Percentiles rank a stretch among this genome's conserved stretches.
Evolutionary conservation across 1,284 basidiomycete genomes (phyloP).

Genomic region (Melampsora americana): DNA sequence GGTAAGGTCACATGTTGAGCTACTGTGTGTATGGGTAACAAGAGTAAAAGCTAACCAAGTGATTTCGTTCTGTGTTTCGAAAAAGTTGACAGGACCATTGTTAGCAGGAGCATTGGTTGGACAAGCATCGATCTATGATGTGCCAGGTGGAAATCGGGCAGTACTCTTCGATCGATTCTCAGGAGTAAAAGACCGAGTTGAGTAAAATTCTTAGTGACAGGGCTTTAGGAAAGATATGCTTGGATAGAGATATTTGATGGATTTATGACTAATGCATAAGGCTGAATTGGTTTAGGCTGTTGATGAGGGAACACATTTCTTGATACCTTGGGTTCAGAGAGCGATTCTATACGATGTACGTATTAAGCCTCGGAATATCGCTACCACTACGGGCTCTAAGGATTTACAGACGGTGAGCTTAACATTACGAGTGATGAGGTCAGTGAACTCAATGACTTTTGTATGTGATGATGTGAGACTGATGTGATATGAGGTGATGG

Average conservation of each 20-base stretch:
- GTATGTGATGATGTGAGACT: neutral
- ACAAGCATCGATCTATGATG: slow-evolving; percentile 55
- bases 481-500: neutral
- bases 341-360: slow-evolving; percentile 97
- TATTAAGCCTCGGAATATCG: slow-evolving; percentile 96
- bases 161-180: slow-evolving; percentile 98
- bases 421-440: slow-evolving; percentile 87
- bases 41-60: too few relatives aligned
- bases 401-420: slow-evolving; percentile 96
- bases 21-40: too few relatives aligned
- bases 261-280: neutral
- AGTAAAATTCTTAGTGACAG: slow-evolving; percentile 45
- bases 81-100: slow-evolving; percentile 51
- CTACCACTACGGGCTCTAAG: slow-evolving; percentile 91
- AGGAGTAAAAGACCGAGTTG: slow-evolving; percentile 76
- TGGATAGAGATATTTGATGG: neutral
- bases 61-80: neutral
- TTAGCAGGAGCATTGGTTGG: slow-evolving; percentile 53
- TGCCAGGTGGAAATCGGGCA: slow-evolving; percentile 63
- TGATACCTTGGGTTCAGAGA: slow-evolving; percentile 89
- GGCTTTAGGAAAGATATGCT: neutral
- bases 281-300: slow-evolving; percentile 62
- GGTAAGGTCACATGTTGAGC: neutral
- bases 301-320: slow-evolving; percentile 93
- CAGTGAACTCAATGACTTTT: neutral